phyloP scores from a whole-genome alignment of 1,139 yeast genomes.

The Scheffersomyces parashehatae region DNA sequence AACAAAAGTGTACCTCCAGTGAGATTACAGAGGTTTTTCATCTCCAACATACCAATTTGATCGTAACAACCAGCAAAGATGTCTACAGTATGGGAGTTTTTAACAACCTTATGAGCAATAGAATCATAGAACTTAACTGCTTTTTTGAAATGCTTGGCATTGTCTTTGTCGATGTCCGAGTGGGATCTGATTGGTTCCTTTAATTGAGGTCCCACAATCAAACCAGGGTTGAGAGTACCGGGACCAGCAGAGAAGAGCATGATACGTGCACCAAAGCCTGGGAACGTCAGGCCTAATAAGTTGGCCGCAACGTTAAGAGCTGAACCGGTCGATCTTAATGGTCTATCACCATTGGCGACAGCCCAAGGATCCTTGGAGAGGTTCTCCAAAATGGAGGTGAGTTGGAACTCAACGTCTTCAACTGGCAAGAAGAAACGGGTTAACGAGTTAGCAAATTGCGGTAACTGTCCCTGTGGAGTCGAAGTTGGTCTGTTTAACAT shows the following conservation, averaged over 20 bases:
- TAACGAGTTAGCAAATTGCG: constrained; percentile 46
- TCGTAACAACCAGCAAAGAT: constrained; percentile 97
- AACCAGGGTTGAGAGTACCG: constrained; percentile 92
- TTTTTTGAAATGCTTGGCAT: constrained; percentile 87
- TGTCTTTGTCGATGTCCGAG: constrained; percentile 87
- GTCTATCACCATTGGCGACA: constrained; percentile 82
- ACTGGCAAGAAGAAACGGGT: constrained; percentile 83
- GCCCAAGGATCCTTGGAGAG: constrained; percentile 91
- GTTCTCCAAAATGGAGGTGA: constrained; percentile 78
- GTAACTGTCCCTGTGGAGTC: constrained; percentile 25
- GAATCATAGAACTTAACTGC: constrained; percentile 85
- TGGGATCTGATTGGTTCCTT: constrained; percentile 97
- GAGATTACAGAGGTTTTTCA: constrained; percentile 83
- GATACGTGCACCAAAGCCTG: constrained; percentile 87
- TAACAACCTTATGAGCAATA: constrained; percentile 69
- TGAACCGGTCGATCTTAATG: constrained; percentile 90
- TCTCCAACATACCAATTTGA: constrained; percentile 96
- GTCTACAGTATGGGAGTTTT: constrained; percentile 86
- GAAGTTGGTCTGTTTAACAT: constrained; percentile 62
- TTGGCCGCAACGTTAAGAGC: constrained; percentile 86
- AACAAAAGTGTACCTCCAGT: constrained; percentile 94
- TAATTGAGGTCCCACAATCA: constrained; percentile 87
- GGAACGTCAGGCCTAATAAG: constrained; percentile 80
- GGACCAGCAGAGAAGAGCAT: constrained; percentile 95
- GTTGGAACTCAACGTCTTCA: constrained; percentile 82